Evolutionary conservation across 352 stramenopile species (phyloP).

Genomic region (Halophytophthora polymorphica): DNA sequence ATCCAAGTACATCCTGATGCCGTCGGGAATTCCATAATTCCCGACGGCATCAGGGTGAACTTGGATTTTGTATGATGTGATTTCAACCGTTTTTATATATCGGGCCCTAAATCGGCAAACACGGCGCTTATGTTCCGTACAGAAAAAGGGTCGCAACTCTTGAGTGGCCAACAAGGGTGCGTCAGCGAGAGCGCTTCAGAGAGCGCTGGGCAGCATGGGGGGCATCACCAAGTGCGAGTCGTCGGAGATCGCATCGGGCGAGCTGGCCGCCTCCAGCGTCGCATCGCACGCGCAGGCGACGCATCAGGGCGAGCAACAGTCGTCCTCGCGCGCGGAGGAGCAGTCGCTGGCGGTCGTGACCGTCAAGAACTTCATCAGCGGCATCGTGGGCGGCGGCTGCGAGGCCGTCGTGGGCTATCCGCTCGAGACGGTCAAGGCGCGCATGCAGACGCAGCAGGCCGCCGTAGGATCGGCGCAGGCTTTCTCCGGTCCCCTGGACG

Average conservation of each 20-base stretch:
- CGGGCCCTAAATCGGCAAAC: too few relatives aligned
- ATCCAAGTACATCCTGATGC: too few relatives aligned
- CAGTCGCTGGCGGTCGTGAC: constrained; percentile 50
- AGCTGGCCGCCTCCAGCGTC: constrained; percentile 4
- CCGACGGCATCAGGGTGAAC: too few relatives aligned
- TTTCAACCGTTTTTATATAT: too few relatives aligned
- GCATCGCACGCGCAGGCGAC: constrained; percentile 8
- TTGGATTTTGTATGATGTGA: too few relatives aligned
- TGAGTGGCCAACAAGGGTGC: too few relatives aligned
- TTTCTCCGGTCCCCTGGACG: constrained; percentile 50
- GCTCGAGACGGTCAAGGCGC: constrained; percentile 65
- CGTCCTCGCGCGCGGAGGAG: constrained; percentile 1
- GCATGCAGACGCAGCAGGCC: constrained; percentile 61
- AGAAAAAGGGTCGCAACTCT: too few relatives aligned
- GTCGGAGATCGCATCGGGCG: constrained; percentile 19
- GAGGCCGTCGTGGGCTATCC: constrained; percentile 65
- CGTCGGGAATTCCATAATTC: too few relatives aligned
- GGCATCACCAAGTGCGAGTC: constrained; percentile 15
- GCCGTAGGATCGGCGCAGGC: constrained; percentile 9
- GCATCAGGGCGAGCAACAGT: not conserved
- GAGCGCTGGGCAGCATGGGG: too few relatives aligned
- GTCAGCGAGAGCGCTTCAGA: too few relatives aligned
- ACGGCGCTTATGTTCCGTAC: too few relatives aligned
- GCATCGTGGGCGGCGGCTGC: constrained; percentile 50
- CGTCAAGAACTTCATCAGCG: constrained; percentile 62